Percentiles rank a stretch among this genome's conserved stretches.
Conservation (phyloP, 495 filamentous ascomycete genomes). For the Venustampulla echinocandica region DNA sequence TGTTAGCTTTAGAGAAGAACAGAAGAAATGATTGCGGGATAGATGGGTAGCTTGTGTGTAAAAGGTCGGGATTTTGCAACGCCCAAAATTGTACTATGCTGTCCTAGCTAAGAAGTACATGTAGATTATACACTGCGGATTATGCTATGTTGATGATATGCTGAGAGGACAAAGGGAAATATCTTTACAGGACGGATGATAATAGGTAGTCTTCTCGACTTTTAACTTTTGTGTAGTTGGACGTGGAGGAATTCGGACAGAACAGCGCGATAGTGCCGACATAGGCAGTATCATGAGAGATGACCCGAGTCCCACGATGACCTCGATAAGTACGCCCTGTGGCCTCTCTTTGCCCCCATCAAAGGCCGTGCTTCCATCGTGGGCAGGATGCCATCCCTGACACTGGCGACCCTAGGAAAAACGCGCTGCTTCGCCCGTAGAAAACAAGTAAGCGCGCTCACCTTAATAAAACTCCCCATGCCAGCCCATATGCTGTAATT, state of each 20-base stretch:
- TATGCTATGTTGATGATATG: too few species aligned
- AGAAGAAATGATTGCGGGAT: too few species aligned
- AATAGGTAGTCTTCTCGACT: too few species aligned
- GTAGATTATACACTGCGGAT: too few species aligned
- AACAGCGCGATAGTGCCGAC: too few species aligned
- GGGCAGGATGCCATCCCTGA: conserved; percentile 21
- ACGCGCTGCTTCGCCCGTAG: conserved; percentile 12
- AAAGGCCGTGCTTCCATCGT: conserved; percentile 19
- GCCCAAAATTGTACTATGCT: too few species aligned
- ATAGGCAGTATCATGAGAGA: conserved; percentile 18
- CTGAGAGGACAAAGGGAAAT: too few species aligned
- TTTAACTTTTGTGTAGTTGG: neutral
- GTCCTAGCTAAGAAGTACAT: too few species aligned
- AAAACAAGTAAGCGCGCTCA: conserved; percentile 39
- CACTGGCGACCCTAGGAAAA: conserved; percentile 15
- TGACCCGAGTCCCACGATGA: conserved; percentile 20
- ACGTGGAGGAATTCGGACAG: neutral
- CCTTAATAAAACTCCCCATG: conserved; percentile 74
- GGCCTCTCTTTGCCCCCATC: conserved; percentile 4
- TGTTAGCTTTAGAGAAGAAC: too few species aligned
- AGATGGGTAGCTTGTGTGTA: too few species aligned
- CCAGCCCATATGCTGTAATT: conserved; percentile 91
- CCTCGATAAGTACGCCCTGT: conserved; percentile 15
- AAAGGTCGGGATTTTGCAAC: too few species aligned
- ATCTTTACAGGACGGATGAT: too few species aligned